phyloP scores from a whole-genome alignment of 192 early-diverging fungal species.

The Coemansia sp. region DNA sequence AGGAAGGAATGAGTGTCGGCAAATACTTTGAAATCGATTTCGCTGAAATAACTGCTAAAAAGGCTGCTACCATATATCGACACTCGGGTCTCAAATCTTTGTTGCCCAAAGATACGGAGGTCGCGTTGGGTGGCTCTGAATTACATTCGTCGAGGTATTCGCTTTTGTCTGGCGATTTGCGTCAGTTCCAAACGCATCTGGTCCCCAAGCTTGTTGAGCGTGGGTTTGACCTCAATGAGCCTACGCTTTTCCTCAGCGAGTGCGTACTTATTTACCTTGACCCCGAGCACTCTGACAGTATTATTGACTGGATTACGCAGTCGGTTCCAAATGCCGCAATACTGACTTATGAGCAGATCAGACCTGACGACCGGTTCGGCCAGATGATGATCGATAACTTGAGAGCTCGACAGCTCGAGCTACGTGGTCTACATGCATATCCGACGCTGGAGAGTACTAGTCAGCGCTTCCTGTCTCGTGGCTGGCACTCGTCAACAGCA shows the following conservation, averaged over 20 bases:
- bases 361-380: conserved; percentile 89
- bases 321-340: conserved; percentile 59
- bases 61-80: conserved; percentile 66
- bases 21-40: conserved; percentile 93
- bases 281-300: conserved; percentile 61
- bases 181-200: conserved; percentile 62
- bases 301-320: conserved; percentile 71
- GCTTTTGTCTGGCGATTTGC: conserved; percentile 80
- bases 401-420: conserved; percentile 70
- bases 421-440: conserved; percentile 73
- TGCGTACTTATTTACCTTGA: conserved; percentile 91
- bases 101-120: conserved; percentile 29
- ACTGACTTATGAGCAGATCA: conserved; percentile 89
- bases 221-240: conserved; percentile 54
- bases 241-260: conserved; percentile 91
- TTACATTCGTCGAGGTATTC: conserved; percentile 67
- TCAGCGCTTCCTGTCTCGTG: conserved; percentile 62
- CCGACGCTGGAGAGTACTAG: conserved; percentile 73
- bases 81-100: conserved; percentile 31
- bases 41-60: conserved; percentile 79
- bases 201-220: conserved; percentile 58
- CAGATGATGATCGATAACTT: conserved; percentile 89
- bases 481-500: conserved; percentile 62
- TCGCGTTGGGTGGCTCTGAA: conserved; percentile 72
- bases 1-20: conserved; percentile 15